Conservation (phyloP, 208 protist species). For the Novymonas esmeraldas region DNA sequence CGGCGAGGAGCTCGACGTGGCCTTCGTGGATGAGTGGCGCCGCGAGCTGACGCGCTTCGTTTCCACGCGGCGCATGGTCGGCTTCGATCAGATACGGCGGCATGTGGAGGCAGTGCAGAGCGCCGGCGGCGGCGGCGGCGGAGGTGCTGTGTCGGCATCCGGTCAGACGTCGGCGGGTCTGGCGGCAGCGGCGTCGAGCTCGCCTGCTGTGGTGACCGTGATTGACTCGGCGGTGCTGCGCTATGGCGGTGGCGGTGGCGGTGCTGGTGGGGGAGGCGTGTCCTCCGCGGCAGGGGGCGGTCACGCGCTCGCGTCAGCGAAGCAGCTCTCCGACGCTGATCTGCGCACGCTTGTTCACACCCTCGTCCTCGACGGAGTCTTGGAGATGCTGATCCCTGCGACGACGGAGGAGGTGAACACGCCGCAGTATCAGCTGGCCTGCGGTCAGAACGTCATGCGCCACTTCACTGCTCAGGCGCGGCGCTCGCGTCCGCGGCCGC, state of each 20-base stretch:
- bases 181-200: neutral
- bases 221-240: slow-evolving; percentile 17
- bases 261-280: neutral
- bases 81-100: slow-evolving; percentile 58
- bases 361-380: slow-evolving; percentile 73
- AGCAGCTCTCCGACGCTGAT: slow-evolving; percentile 47
- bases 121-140: slow-evolving; percentile 3
- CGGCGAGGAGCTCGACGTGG: slow-evolving; percentile 79
- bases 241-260: neutral
- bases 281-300: neutral
- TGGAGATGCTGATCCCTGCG: slow-evolving; percentile 48
- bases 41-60: slow-evolving; percentile 24
- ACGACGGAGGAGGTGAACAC: slow-evolving; percentile 16
- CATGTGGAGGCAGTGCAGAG: slow-evolving; percentile 48
- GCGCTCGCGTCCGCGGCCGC: neutral
- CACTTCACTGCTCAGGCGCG: slow-evolving; percentile 59
- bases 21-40: slow-evolving; percentile 80
- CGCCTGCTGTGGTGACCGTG: slow-evolving; percentile 20
- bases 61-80: slow-evolving; percentile 51
- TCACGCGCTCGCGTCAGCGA: slow-evolving; percentile 4
- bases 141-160: neutral
- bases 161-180: neutral
- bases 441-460: slow-evolving; percentile 66
- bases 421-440: slow-evolving; percentile 55
- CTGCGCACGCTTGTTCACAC: slow-evolving; percentile 65